phyloP scores from a whole-genome alignment of 2,329 filamentous ascomycete genomes.

The Fusarium euwallaceae region DNA sequence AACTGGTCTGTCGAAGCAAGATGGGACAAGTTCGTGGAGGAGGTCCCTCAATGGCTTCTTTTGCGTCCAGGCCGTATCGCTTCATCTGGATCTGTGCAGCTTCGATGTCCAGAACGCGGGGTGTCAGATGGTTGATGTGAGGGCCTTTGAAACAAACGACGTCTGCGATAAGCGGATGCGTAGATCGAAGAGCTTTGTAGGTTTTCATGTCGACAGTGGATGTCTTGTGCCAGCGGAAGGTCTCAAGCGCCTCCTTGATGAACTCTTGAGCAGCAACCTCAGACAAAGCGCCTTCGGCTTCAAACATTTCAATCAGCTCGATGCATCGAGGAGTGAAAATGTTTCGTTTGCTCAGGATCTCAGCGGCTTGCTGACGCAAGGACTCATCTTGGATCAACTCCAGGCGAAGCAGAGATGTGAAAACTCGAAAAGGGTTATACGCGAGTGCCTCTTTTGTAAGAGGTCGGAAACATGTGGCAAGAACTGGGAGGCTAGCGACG shows the following conservation, averaged over 20 bases:
- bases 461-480: slow-evolving; percentile 64
- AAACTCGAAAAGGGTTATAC: slow-evolving; percentile 59
- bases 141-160: slow-evolving; percentile 53
- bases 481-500: slow-evolving; percentile 60
- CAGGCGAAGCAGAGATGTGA: slow-evolving; percentile 52
- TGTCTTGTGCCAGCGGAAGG: slow-evolving; percentile 34
- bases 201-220: slow-evolving; percentile 26
- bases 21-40: slow-evolving; percentile 59
- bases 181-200: slow-evolving; percentile 25
- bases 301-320: slow-evolving; percentile 54
- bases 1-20: slow-evolving; percentile 66
- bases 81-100: slow-evolving; percentile 1
- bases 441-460: slow-evolving; percentile 49
- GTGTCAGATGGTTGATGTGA: slow-evolving; percentile 27
- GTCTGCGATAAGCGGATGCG: slow-evolving; percentile 60
- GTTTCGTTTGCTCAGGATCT: slow-evolving; percentile 15
- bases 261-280: background rate
- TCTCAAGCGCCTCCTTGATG: slow-evolving; percentile 29
- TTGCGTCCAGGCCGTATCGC: background rate
- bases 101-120: slow-evolving; percentile 16
- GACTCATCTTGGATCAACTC: slow-evolving; percentile 50
- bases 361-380: background rate
- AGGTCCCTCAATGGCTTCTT: slow-evolving; percentile 63
- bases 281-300: background rate
- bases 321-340: slow-evolving; percentile 23